Conservation (phyloP, 2,329 filamentous ascomycete genomes). For the Fusarium albosuccineum region DNA sequence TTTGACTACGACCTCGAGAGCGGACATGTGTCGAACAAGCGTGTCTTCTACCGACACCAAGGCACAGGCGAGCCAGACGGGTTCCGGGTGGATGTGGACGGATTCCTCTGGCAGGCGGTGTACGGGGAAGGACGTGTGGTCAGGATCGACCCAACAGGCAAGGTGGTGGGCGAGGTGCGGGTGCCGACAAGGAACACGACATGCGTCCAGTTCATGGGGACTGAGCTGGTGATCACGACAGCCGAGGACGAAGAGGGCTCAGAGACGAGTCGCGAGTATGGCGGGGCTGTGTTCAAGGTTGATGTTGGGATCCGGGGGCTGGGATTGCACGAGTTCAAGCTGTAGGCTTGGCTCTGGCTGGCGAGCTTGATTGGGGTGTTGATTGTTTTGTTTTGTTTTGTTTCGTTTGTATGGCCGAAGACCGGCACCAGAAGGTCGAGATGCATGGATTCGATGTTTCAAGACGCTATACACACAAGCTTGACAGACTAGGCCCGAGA, state of each 20-base stretch:
- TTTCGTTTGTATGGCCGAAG: neutral
- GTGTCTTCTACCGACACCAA: conserved; percentile 79
- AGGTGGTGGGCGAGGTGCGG: conserved; percentile 79
- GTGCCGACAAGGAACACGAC: conserved; percentile 85
- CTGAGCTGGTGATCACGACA: conserved; percentile 82
- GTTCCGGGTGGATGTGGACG: conserved; percentile 84
- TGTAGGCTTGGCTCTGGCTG: conserved; percentile 46
- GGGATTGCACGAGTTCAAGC: conserved; percentile 73
- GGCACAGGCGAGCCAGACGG: conserved; percentile 81
- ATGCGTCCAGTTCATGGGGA: conserved; percentile 84
- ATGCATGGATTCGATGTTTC: neutral
- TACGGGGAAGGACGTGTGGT: conserved; percentile 83
- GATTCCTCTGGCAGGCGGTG: conserved; percentile 91
- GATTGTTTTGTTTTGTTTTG: neutral
- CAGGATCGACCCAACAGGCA: conserved; percentile 76
- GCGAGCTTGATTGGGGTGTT: neutral
- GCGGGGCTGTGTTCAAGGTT: conserved; percentile 80
- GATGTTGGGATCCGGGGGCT: conserved; percentile 80
- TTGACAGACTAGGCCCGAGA: neutral
- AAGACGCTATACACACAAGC: neutral
- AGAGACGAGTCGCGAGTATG: conserved; percentile 71
- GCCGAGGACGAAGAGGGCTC: conserved; percentile 76
- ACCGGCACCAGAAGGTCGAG: neutral
- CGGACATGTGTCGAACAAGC: conserved; percentile 75
- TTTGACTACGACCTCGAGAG: conserved; percentile 79